Percentiles rank a stretch among this genome's conserved stretches.
phyloP scores from a whole-genome alignment of 2,329 filamentous ascomycete species.

The Colletotrichum neosansevieriae region DNA sequence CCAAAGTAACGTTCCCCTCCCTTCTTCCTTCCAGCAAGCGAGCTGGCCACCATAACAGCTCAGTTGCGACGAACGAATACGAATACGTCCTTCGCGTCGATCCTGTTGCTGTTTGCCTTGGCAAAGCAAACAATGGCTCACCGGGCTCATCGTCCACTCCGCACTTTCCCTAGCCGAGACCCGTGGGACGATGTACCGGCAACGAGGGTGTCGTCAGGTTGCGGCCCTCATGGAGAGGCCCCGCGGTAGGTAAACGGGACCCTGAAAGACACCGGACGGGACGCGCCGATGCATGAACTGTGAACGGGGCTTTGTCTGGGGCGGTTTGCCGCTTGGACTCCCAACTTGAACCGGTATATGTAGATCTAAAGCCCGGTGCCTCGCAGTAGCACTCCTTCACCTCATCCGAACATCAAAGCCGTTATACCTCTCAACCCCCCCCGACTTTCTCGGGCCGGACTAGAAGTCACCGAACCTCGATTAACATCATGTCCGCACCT shows the following conservation, averaged over 20 bases:
- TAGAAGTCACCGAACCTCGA: not conserved
- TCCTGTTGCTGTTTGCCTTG: not conserved
- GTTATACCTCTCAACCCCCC: not conserved
- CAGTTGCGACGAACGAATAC: slow-evolving; percentile 21
- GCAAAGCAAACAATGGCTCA: not conserved
- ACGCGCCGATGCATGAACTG: not conserved
- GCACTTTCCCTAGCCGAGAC: not conserved
- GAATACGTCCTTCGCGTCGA: slow-evolving; percentile 7
- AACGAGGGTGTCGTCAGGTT: not conserved
- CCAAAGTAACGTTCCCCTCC: no score
- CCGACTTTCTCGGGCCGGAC: not conserved
- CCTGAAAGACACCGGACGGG: slow-evolving; percentile 2
- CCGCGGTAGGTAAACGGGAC: not conserved
- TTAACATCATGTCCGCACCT: slow-evolving; percentile 24
- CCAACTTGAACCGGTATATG: not conserved
- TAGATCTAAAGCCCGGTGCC: not conserved
- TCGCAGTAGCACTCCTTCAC: not conserved
- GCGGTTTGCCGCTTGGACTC: slow-evolving; percentile 9
- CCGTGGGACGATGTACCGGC: not conserved
- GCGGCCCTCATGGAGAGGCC: not conserved
- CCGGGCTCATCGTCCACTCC: not conserved
- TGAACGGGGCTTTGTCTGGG: not conserved
- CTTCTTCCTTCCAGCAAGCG: not conserved
- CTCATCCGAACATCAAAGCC: not conserved
- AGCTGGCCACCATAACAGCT: not conserved